Conservation (phyloP, 768 basidiomycete genomes). For the Boletus insuetus region DNA sequence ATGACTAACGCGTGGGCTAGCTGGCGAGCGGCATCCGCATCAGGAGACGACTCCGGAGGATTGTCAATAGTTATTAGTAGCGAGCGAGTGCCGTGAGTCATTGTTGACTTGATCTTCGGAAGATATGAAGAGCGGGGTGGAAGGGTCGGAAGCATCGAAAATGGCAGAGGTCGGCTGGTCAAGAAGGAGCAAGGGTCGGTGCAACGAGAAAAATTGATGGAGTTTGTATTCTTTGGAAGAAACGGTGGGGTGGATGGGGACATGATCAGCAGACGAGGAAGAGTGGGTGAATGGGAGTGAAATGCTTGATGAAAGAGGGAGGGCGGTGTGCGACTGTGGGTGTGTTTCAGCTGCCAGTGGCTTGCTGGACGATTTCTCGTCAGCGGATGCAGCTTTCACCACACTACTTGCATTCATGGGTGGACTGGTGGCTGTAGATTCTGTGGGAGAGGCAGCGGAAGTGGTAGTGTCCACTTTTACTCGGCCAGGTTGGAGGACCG, state of each 20-base stretch:
- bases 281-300: constrained; percentile 16
- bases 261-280: constrained; percentile 2
- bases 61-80: constrained; percentile 42
- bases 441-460: constrained; percentile 31
- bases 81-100: constrained; percentile 25
- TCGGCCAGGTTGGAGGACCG: constrained; percentile 36
- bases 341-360: constrained; percentile 22
- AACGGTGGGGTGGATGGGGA: constrained; percentile 51
- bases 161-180: constrained; percentile 58
- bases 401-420: constrained; percentile 10
- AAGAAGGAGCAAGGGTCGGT: constrained; percentile 74
- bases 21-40: constrained; percentile 76
- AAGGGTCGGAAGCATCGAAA: constrained; percentile 36
- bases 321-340: constrained; percentile 15
- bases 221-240: constrained; percentile 70
- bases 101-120: constrained; percentile 24
- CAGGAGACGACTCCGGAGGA: constrained; percentile 49
- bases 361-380: constrained; percentile 29
- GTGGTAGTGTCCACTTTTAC: constrained; percentile 43
- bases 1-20: constrained; percentile 73
- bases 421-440: constrained; percentile 19
- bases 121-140: constrained; percentile 17
- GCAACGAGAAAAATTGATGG: constrained; percentile 82
- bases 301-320: neutral
- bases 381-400: constrained; percentile 17